Evolutionary conservation across 306 rosid species (phyloP).

Genomic region (Astragalus membranaceus): DNA sequence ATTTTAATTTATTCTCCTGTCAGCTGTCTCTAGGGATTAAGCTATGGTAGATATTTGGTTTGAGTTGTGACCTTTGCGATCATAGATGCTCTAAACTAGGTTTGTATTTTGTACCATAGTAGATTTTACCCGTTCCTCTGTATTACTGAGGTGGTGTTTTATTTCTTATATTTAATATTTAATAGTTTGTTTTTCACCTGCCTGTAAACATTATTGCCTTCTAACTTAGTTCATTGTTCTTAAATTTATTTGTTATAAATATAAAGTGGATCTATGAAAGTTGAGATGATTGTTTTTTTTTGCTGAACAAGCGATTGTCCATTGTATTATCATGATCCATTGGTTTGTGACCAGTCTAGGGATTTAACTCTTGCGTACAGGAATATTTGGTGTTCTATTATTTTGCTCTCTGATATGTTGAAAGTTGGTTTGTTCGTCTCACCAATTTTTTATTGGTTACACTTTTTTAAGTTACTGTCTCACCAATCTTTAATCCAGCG

Average conservation of each 20-base stretch:
- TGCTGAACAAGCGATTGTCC: too few species aligned
- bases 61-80: slow-evolving; percentile 30
- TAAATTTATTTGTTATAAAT: slow-evolving; percentile 1
- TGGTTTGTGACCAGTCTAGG: neutral
- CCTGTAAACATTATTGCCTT: slow-evolving; percentile 26
- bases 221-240: slow-evolving; percentile 30
- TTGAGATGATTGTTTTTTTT: neutral
- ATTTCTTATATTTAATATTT: slow-evolving; percentile 12
- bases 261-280: neutral
- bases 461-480: too few species aligned
- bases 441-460: too few species aligned
- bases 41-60: slow-evolving; percentile 38
- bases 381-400: neutral
- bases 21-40: slow-evolving; percentile 27
- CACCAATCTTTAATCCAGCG: neutral
- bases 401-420: neutral
- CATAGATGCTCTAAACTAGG: slow-evolving; percentile 39
- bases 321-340: neutral
- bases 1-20: slow-evolving; percentile 33
- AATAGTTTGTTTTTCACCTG: slow-evolving; percentile 22
- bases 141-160: slow-evolving; percentile 37
- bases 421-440: neutral
- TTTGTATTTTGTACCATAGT: slow-evolving; percentile 67
- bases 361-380: neutral
- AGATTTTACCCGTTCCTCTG: slow-evolving; percentile 38